Evolutionary conservation across 2,329 filamentous ascomycete species (phyloP), one percentile per base, ranked within the genome.

Genomic region (Dactylellina haptotyla): DNA sequence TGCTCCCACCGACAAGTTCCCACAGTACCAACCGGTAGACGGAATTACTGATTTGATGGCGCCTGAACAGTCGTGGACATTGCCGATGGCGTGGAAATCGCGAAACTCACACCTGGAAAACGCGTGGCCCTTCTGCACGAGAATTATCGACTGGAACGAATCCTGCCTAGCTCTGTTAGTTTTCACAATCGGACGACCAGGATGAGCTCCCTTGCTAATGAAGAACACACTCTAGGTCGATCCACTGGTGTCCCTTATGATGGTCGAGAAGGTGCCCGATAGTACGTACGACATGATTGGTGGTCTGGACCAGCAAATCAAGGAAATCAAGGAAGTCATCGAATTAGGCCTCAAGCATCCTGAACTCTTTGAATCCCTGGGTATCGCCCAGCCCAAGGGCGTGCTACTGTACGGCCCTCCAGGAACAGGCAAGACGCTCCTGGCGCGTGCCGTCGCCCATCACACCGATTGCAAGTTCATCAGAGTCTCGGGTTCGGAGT

Each of bases 221-320:
- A 43, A 70, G 23, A 66, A 41, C 12, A 53, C n/a, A n/a, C 45
- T 10, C 10, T 18, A 77, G 77, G 77, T 99, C 80, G 95, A 99
- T 80, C 95, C 95, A 37, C 90, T 99, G 69, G 95, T 99, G 66
- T 99, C 95, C 34, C 91, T 99, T 81, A 99, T 99, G 95, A 99
- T 99, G 95, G 95, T 99, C 58, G 95, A 99, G 82, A 99, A 99
- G 86, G 95, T 99, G 14, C 95, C 95, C 14, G 95, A 99, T 85
- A 97, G 93, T 84, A 99, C 95, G 81, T 99, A 99, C 85, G 95
- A 99, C 84, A 99, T 99, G 95, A 99, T 99, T 81, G 95, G 95
- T 83, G 95, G 95, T 77, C 85, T 99, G 75, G 95, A 99, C 81
- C 94, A 99, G 82, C 95, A 99, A 81, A 98, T 99, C 85, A 98